Evolutionary conservation across 2,329 filamentous ascomycete species (phyloP).

Genomic region (Colletotrichum sp.): DNA sequence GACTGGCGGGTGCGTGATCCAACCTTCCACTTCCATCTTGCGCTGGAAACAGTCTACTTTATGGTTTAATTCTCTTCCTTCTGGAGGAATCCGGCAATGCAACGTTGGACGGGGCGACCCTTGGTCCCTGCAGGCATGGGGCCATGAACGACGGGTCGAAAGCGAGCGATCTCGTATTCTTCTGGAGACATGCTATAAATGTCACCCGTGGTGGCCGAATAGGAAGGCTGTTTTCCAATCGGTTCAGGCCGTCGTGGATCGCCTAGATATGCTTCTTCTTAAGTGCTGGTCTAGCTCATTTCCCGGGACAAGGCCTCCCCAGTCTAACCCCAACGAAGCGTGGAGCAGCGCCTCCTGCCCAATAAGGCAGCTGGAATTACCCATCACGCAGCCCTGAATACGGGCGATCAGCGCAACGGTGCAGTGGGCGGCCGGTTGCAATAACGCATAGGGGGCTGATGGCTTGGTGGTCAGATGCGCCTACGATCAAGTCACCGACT

Average conservation of each 20-base stretch:
- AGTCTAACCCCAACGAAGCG: not conserved
- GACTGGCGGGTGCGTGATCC: not conserved
- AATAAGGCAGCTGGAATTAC: constrained; percentile 16
- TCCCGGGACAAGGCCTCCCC: constrained; percentile 7
- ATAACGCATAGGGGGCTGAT: not conserved
- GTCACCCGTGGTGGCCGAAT: not conserved
- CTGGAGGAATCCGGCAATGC: not conserved
- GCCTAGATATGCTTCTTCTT: constrained; percentile 4
- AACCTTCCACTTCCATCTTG: not conserved
- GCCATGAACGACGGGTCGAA: not conserved
- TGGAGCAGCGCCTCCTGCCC: not conserved
- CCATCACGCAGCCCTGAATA: not conserved
- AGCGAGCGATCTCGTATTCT: constrained; percentile 5
- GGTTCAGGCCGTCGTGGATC: not conserved
- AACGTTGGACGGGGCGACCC: constrained; percentile 7
- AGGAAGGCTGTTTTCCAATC: not conserved
- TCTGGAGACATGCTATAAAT: not conserved
- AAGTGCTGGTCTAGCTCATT: constrained; percentile 3
- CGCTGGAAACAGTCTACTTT: not conserved
- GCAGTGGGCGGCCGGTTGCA: not conserved
- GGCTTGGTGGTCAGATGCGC: not conserved
- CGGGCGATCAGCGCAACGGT: constrained; percentile 10
- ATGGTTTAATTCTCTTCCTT: not conserved
- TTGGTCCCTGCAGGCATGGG: not conserved
- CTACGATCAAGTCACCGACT: not conserved